Conservation (phyloP, 2,329 filamentous ascomycete genomes). For the Macrophomina phaseolina region DNA sequence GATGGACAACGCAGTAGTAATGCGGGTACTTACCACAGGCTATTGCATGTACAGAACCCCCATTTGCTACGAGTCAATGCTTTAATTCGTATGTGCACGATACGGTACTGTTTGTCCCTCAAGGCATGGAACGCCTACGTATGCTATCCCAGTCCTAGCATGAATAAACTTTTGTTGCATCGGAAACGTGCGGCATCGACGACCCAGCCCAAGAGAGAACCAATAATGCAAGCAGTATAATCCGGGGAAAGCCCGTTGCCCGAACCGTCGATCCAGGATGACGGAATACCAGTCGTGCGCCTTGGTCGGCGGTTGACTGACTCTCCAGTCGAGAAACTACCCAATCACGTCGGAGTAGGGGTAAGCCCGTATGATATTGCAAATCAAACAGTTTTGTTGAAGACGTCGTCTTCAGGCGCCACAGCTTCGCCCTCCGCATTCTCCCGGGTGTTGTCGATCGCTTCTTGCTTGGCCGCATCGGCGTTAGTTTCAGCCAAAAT, state of each 20-base stretch:
- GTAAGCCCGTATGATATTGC: not conserved
- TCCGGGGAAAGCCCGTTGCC: constrained; percentile 1
- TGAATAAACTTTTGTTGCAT: constrained; percentile 15
- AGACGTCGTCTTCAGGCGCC: constrained; percentile 11
- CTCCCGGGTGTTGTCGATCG: constrained; percentile 13
- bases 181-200: constrained; percentile 7
- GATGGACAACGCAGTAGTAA: not conserved
- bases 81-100: not conserved
- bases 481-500: constrained; percentile 18
- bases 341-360: not conserved
- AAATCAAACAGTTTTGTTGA: constrained; percentile 22
- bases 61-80: not conserved
- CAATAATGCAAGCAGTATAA: not conserved
- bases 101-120: not conserved
- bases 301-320: not conserved
- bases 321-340: not conserved
- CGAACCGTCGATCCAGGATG: not conserved
- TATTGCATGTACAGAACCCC: not conserved
- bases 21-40: not conserved
- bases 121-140: not conserved
- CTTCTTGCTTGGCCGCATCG: constrained; percentile 19
- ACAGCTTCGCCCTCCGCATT: constrained; percentile 22
- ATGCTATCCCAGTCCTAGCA: not conserved
- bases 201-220: constrained; percentile 3
- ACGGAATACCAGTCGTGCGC: not conserved